Conservation (phyloP, 164 flowering plant species). For the Piper betle region DNA sequence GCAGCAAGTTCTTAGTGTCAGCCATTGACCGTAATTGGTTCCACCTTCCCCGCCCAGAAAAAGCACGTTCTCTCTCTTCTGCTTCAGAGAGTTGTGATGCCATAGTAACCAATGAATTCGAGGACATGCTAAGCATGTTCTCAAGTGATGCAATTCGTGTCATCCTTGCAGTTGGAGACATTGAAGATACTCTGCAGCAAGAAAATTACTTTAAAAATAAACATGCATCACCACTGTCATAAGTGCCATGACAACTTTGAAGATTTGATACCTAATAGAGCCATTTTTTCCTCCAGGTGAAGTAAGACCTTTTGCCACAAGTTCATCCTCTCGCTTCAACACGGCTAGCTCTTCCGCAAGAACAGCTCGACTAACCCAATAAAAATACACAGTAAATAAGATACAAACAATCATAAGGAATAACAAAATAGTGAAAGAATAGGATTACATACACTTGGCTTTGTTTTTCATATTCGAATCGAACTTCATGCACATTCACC, state of each 20-base stretch:
- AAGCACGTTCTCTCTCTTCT: conserved; percentile 91
- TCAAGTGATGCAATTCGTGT: conserved; percentile 87
- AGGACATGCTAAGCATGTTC: conserved; percentile 77
- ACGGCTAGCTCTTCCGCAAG: conserved; percentile 82
- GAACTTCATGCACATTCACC: conserved; percentile 99
- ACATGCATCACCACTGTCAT: background rate
- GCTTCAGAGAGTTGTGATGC: conserved; percentile 99
- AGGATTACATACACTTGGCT: conserved; percentile 77
- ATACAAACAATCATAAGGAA: background rate
- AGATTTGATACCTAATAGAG: conserved; percentile 15
- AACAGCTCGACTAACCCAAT: conserved; percentile 65
- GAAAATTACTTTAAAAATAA: too few relatives aligned
- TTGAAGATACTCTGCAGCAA: conserved; percentile 48
- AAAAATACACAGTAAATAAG: conserved; percentile 1
- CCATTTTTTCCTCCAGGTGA: conserved; percentile 92
- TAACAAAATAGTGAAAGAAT: conserved; percentile 1
- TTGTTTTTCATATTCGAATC: conserved; percentile 92
- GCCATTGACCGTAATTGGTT: conserved; percentile 91
- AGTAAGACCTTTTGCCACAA: conserved; percentile 64
- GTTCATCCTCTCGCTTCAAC: conserved; percentile 69
- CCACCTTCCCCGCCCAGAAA: conserved; percentile 79
- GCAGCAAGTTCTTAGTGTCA: conserved; percentile 90
- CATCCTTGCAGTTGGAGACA: conserved; percentile 89
- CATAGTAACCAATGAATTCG: conserved; percentile 90
- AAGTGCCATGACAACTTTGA: background rate